These are phyloP conservation scores for Debaryomycetaceae sp. DNA, from an alignment of 1,139 yeast species.

Conservation along the genomic window DNA sequence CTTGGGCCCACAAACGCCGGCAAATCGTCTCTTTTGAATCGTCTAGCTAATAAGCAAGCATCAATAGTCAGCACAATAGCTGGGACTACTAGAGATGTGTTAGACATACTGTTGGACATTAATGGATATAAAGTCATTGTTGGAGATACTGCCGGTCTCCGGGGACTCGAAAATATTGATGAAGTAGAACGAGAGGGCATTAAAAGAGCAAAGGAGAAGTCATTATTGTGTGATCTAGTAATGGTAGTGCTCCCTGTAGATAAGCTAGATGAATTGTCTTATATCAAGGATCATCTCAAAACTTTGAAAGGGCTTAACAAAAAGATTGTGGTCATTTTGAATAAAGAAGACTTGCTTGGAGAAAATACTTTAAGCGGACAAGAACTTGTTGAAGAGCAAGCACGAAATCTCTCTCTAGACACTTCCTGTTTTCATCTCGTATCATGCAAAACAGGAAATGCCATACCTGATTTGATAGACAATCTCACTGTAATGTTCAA, in stretches of 20 bases:
- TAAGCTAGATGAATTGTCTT: constrained; percentile 9
- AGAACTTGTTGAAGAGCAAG: constrained; percentile 17
- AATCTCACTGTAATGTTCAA: constrained; percentile 44
- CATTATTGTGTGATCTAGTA: constrained; percentile 60
- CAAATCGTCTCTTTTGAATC: constrained; percentile 79
- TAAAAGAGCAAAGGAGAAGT: constrained; percentile 61
- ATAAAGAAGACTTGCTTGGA: constrained; percentile 57
- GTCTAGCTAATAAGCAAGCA: constrained; percentile 72
- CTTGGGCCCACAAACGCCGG: constrained; percentile 98
- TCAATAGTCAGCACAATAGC: constrained; percentile 91
- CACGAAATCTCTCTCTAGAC: constrained; percentile 21
- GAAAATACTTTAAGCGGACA: constrained; percentile 15
- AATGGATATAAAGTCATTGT: constrained; percentile 80
- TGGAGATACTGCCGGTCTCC: constrained; percentile 92
- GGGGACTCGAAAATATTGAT: constrained; percentile 50
- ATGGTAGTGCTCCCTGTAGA: constrained; percentile 48
- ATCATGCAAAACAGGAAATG: constrained; percentile 62
- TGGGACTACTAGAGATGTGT: constrained; percentile 90
- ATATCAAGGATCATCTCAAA: constrained; percentile 34
- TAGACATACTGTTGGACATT: constrained; percentile 79
- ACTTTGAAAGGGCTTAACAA: constrained; percentile 22
- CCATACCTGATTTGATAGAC: constrained; percentile 47
- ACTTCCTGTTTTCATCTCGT: constrained; percentile 40
- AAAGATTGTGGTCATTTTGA: constrained; percentile 46
- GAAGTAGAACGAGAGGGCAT: constrained; percentile 82